Evolutionary conservation across 768 basidiomycete genomes (phyloP).

Genomic region (Leccinellum rugosiceps): DNA sequence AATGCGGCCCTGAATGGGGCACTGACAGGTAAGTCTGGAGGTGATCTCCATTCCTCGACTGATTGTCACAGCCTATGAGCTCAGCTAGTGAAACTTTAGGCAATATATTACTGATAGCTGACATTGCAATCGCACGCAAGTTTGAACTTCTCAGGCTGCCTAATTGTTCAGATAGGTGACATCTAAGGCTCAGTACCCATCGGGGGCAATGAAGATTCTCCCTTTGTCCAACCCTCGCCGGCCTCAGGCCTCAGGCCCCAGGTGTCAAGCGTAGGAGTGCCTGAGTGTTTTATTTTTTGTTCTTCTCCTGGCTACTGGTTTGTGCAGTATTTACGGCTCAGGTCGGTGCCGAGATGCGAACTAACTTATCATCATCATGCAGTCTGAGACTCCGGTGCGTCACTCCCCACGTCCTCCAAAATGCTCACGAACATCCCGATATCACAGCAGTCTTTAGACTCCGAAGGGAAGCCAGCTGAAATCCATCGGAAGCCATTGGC

Average conservation of each 20-base stretch:
- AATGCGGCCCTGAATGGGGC: background rate
- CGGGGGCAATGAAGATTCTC: background rate
- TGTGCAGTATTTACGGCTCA: background rate
- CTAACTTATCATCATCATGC: background rate
- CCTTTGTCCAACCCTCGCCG: background rate
- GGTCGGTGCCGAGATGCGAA: background rate
- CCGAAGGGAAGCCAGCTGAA: constrained; percentile 1
- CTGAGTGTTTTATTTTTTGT: background rate
- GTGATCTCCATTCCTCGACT: background rate
- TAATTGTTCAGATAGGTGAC: background rate
- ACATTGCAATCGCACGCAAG: background rate
- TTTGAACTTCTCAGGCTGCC: background rate
- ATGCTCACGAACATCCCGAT: background rate
- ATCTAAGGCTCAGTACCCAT: background rate
- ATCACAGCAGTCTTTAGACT: background rate
- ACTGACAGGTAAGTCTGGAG: background rate
- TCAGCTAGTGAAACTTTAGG: background rate
- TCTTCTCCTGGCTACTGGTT: background rate
- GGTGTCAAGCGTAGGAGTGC: background rate
- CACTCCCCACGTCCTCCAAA: background rate
- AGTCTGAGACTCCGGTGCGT: background rate
- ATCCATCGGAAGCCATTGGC: too few relatives aligned
- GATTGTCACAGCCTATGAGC: background rate
- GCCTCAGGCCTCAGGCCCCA: background rate
- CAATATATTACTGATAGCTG: background rate